Evolutionary conservation across 1,284 basidiomycete genomes (phyloP).

Genomic region (Sporisorium graminicola): DNA sequence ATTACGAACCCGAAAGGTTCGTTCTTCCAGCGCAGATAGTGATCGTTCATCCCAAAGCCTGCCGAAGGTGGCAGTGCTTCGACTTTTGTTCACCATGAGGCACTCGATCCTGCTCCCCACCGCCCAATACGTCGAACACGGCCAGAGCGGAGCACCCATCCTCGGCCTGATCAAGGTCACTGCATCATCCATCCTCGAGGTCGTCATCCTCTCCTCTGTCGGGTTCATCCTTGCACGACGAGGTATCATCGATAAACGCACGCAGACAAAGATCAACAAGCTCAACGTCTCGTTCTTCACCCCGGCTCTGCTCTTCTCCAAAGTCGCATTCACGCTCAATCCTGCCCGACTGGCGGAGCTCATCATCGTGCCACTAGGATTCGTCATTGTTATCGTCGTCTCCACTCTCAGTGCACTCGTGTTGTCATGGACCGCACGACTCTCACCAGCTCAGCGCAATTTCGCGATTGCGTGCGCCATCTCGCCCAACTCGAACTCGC

Average conservation of each 20-base stretch:
- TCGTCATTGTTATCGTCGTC: conserved; percentile 73
- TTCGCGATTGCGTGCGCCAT: conserved; percentile 70
- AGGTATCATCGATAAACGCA: conserved; percentile 87
- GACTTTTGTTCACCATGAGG: conserved; percentile 20
- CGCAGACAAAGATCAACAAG: conserved; percentile 76
- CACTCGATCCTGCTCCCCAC: conserved; percentile 40
- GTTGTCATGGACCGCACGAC: conserved; percentile 64
- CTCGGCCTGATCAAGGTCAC: conserved; percentile 60
- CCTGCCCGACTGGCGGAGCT: conserved; percentile 84
- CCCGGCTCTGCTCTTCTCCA: conserved; percentile 90
- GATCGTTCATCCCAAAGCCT: not conserved
- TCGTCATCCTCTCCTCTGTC: conserved; percentile 85
- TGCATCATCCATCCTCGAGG: conserved; percentile 81
- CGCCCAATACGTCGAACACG: conserved; percentile 42
- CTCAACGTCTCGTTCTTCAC: conserved; percentile 91
- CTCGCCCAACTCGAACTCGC: conserved; percentile 82
- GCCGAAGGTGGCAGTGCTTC: not conserved
- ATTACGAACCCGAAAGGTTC: not conserved
- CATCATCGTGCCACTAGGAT: conserved; percentile 90
- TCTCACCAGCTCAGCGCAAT: conserved; percentile 69
- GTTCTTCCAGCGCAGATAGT: not conserved
- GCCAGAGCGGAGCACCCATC: conserved; percentile 52
- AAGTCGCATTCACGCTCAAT: conserved; percentile 80
- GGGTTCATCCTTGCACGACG: conserved; percentile 84
- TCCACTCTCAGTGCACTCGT: conserved; percentile 67